Evolutionary conservation across 179 eudicot genomes (phyloP).

Genomic region (Nepenthes alata): DNA sequence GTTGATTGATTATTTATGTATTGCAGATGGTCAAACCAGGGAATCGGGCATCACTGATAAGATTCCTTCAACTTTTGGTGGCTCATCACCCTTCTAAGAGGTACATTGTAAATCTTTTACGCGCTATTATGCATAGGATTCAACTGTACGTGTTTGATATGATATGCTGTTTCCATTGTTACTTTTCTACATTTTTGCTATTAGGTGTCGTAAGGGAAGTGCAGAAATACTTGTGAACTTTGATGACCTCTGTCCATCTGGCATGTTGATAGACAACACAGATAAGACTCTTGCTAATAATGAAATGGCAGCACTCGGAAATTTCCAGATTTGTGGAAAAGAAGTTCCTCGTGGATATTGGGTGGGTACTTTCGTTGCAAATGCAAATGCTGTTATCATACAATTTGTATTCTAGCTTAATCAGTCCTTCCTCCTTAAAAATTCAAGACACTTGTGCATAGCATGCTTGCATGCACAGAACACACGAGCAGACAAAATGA

Average conservation of each 20-base stretch:
- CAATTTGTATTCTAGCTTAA: background rate
- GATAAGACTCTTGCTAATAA: constrained; percentile 26
- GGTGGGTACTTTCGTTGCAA: constrained; percentile 34
- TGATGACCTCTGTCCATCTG: constrained; percentile 60
- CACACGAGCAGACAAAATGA: no score
- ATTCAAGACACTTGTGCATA: no score
- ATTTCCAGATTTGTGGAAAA: constrained; percentile 74
- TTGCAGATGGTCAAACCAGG: constrained; percentile 76
- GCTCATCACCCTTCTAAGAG: constrained; percentile 94
- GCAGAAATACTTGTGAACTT: constrained; percentile 82
- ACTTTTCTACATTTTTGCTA: constrained; percentile 8
- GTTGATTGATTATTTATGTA: constrained; percentile 10
- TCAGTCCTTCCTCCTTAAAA: background rate
- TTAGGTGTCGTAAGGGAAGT: constrained; percentile 92
- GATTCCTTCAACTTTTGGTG: constrained; percentile 74
- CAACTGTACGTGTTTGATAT: background rate
- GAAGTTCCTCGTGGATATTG: constrained; percentile 96
- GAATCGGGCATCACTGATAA: constrained; percentile 66
- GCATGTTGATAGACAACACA: constrained; percentile 26
- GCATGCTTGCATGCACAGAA: no score
- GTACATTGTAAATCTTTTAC: constrained; percentile 22
- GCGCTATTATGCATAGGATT: no score
- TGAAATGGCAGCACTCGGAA: constrained; percentile 24
- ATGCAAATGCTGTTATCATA: background rate
- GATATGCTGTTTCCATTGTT: constrained; percentile 5